A percentile compares a stretch with the other conserved stretches of the same genome.
Evolutionary conservation across 768 basidiomycete species (phyloP).

Genomic region (Boletus patriciae): DNA sequence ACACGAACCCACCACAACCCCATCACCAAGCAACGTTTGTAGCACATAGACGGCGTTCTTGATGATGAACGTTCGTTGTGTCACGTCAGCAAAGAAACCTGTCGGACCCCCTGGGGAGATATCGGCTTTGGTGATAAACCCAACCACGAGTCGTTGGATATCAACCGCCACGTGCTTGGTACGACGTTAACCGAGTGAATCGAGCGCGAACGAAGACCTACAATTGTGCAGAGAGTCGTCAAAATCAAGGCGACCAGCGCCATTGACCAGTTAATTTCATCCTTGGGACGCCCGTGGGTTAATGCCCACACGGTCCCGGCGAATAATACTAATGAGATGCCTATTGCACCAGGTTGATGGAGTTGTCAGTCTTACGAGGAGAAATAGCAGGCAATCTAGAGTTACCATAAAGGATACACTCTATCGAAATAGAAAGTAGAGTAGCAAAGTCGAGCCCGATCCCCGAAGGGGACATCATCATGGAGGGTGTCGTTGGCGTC

Average conservation of each 20-base stretch:
- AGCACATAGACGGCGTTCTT: conserved; percentile 29
- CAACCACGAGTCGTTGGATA: conserved; percentile 25
- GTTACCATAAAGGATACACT: conserved; percentile 26
- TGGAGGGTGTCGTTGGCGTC: not conserved
- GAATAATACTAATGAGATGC: conserved; percentile 24
- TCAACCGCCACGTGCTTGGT: conserved; percentile 26
- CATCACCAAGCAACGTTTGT: conserved; percentile 27
- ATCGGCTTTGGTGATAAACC: conserved; percentile 24
- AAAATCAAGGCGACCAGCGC: conserved; percentile 22
- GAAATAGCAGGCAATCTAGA: not conserved
- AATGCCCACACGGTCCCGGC: conserved; percentile 28
- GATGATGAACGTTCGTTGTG: conserved; percentile 31
- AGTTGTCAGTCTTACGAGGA: not conserved
- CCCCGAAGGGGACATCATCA: conserved; percentile 5
- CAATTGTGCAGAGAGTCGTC: conserved; percentile 22
- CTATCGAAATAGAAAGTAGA: conserved; percentile 19
- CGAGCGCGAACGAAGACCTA: not conserved
- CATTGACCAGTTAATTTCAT: conserved; percentile 24
- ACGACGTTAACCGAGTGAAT: not conserved
- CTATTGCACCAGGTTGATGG: not conserved
- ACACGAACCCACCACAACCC: conserved; percentile 10
- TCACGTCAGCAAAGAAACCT: conserved; percentile 30
- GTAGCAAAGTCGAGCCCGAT: conserved; percentile 11
- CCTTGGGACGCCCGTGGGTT: conserved; percentile 10
- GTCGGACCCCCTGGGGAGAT: conserved; percentile 26